These are phyloP conservation scores for Sporisorium scitamineum DNA, from an alignment of 1,284 basidiomycete species.

Conservation along the genomic window DNA sequence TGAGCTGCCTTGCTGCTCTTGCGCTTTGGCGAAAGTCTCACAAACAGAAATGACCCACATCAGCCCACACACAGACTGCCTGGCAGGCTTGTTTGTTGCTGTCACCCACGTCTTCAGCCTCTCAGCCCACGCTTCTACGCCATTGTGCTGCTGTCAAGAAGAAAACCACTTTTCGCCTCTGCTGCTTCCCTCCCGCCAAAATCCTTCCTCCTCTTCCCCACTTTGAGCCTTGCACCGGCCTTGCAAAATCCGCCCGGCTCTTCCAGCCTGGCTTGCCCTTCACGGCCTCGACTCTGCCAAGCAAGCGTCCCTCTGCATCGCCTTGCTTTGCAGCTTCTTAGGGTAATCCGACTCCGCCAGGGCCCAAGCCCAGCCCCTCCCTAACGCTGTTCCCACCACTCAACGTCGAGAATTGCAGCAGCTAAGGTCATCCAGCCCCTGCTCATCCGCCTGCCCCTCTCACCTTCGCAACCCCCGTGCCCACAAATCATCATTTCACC, in stretches of 20 bases:
- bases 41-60: constrained; percentile 11
- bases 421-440: too few species aligned
- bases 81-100: constrained; percentile 4
- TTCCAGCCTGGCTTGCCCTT: too few species aligned
- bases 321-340: neutral
- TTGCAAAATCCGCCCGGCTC: neutral
- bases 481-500: neutral
- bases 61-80: neutral
- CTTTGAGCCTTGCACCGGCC: too few species aligned
- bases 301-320: neutral
- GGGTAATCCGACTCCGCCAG: neutral
- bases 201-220: neutral
- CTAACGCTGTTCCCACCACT: neutral
- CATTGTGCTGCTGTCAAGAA: constrained; percentile 2
- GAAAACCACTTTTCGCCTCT: neutral
- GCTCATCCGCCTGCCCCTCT: neutral
- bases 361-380: neutral
- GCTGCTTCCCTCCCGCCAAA: neutral
- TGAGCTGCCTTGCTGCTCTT: neutral
- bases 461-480: too few species aligned
- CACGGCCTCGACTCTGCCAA: neutral
- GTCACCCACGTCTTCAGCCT: neutral
- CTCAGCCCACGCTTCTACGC: constrained; percentile 1
- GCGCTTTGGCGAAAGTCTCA: neutral
- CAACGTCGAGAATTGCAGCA: too few species aligned